Percentiles rank a stretch among this genome's conserved stretches.
Conservation (phyloP, 257 asterid species). For the Solanum boliviense region DNA sequence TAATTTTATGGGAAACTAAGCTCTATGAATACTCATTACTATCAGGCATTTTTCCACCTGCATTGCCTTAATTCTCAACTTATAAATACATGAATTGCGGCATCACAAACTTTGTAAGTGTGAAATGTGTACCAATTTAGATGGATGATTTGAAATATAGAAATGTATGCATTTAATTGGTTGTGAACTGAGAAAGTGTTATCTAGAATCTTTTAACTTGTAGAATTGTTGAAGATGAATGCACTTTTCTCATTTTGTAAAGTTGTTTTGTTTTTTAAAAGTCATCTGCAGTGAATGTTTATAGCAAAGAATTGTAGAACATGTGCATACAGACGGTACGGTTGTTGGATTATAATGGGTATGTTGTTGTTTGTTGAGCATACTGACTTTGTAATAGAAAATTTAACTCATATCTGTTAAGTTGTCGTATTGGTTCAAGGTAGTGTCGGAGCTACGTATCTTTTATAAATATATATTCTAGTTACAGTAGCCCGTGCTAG, state of each 20-base stretch:
- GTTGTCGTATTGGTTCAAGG: background rate
- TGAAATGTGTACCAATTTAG: background rate
- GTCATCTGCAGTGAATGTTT: background rate
- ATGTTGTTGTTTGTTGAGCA: background rate
- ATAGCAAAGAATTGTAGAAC: background rate
- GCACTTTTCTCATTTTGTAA: background rate
- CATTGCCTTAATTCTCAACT: background rate
- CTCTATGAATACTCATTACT: background rate
- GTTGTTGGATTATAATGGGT: background rate
- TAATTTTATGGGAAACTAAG: slow-evolving; percentile 50
- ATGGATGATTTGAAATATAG: background rate
- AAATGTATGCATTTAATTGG: background rate
- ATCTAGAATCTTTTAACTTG: background rate
- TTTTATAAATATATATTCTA: background rate
- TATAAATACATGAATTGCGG: background rate
- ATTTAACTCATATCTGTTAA: background rate
- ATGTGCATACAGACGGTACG: background rate
- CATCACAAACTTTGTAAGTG: background rate
- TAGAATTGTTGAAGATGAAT: background rate
- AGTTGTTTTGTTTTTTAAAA: background rate
- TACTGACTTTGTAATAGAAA: background rate
- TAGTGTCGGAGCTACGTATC: background rate
- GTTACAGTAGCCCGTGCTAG: too few relatives aligned
- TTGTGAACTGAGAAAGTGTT: background rate
- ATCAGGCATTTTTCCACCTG: background rate